These are phyloP conservation scores for Gnomoniopsis smithogilvyi DNA, from an alignment of 2,329 filamentous ascomycete species.

Conservation along the genomic window DNA sequence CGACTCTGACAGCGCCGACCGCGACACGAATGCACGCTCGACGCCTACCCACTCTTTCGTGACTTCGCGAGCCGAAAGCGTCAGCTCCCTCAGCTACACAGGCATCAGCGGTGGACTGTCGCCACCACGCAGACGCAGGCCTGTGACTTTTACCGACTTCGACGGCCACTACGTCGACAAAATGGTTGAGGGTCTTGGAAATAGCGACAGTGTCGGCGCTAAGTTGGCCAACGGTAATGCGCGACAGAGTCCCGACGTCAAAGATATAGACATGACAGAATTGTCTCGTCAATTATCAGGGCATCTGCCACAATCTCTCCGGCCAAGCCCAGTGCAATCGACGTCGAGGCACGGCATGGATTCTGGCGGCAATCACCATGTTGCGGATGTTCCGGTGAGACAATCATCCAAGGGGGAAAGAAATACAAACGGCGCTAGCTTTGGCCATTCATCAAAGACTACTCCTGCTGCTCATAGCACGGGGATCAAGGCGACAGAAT, in stretches of 20 bases:
- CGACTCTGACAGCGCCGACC: constrained; percentile 5
- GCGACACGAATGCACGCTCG: constrained; percentile 1
- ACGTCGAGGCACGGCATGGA: background rate
- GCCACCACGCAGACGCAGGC: constrained; percentile 8
- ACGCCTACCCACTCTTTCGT: background rate
- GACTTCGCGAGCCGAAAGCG: constrained; percentile 1
- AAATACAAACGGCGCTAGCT: background rate
- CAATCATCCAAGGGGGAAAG: constrained; percentile 9
- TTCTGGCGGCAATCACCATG: background rate
- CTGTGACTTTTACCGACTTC: background rate
- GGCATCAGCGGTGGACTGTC: constrained; percentile 9
- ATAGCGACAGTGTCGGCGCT: background rate
- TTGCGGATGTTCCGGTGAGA: constrained; percentile 1
- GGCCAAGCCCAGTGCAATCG: background rate
- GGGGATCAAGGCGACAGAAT: background rate
- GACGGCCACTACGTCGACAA: background rate
- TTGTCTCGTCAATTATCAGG: background rate
- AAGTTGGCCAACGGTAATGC: background rate
- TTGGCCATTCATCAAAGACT: background rate
- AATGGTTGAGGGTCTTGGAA: background rate
- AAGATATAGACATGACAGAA: constrained; percentile 1
- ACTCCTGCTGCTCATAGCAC: background rate
- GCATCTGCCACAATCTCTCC: background rate
- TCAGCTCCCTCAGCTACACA: constrained; percentile 8
- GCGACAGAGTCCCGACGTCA: background rate